Percentiles rank a stretch among this genome's conserved stretches.
Evolutionary conservation across 2,329 filamentous ascomycete species (phyloP).

Genomic region (Sarocladium oryzae): DNA sequence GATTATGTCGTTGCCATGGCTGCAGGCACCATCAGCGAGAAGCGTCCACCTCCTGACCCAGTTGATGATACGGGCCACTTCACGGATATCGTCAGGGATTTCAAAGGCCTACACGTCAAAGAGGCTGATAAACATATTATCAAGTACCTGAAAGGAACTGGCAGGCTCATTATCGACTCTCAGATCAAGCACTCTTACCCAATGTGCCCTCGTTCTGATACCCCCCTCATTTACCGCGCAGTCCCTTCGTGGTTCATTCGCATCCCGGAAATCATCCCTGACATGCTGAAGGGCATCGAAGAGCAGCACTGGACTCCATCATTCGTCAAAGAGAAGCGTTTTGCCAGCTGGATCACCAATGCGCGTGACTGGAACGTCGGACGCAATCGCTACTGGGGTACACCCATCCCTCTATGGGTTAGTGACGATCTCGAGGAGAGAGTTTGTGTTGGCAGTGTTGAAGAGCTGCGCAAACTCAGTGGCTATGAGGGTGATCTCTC

Average conservation of each 20-base stretch:
- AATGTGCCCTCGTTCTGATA: constrained; percentile 93
- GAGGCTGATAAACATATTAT: constrained; percentile 89
- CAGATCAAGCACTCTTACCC: constrained; percentile 89
- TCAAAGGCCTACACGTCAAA: constrained; percentile 84
- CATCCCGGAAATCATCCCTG: constrained; percentile 72
- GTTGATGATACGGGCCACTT: constrained; percentile 81
- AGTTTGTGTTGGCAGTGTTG: constrained; percentile 78
- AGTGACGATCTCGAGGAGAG: constrained; percentile 84
- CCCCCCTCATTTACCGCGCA: constrained; percentile 84
- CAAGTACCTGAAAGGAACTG: constrained; percentile 72
- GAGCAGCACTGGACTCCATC: constrained; percentile 86
- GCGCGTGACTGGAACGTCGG: constrained; percentile 95
- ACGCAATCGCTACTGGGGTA: constrained; percentile 92
- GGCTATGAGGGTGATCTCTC: constrained; percentile 78
- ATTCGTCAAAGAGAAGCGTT: constrained; percentile 86
- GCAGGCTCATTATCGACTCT: constrained; percentile 74
- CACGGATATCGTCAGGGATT: constrained; percentile 70
- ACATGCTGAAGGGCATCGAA: constrained; percentile 88
- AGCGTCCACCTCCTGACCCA: constrained; percentile 78
- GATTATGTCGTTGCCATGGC: constrained; percentile 82
- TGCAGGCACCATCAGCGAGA: constrained; percentile 69
- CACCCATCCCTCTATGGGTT: constrained; percentile 84
- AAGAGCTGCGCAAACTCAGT: constrained; percentile 77
- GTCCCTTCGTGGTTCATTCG: constrained; percentile 95
- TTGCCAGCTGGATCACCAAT: constrained; percentile 84